These are phyloP conservation scores for Omphalotus guepiniiformis DNA, from an alignment of 768 basidiomycete genomes.

Conservation along the genomic window DNA sequence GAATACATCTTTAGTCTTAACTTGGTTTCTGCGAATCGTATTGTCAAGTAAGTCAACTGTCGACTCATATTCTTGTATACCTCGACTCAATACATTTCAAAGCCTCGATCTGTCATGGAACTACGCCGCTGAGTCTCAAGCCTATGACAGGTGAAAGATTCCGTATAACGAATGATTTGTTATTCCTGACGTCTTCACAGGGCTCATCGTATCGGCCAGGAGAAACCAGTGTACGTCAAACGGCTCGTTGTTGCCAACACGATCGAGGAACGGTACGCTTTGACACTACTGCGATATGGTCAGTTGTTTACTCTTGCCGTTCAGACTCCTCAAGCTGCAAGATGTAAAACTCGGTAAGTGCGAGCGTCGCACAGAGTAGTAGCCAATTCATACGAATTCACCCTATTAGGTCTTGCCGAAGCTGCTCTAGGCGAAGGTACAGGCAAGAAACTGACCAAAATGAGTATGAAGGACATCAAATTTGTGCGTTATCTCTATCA, in stretches of 20 bases:
- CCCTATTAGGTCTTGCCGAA: conserved; percentile 50
- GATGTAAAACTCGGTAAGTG: conserved; percentile 54
- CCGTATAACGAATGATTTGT: conserved; percentile 42
- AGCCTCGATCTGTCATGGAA: conserved; percentile 77
- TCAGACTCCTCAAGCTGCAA: conserved; percentile 65
- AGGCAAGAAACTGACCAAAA: conserved; percentile 55
- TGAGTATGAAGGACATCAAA: conserved; percentile 68
- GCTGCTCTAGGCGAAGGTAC: conserved; percentile 69
- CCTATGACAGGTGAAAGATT: conserved; percentile 52
- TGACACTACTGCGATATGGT: not conserved
- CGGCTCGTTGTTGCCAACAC: conserved; percentile 63
- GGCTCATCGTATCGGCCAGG: conserved; percentile 67
- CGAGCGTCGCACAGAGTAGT: not conserved
- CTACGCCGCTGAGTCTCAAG: conserved; percentile 67
- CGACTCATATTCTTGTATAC: not conserved
- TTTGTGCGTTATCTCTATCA: conserved; percentile 55
- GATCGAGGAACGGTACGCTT: conserved; percentile 68
- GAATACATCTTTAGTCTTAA: conserved; percentile 51
- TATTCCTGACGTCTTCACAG: no score
- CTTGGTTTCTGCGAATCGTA: conserved; percentile 62
- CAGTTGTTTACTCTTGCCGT: no score
- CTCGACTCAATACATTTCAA: not conserved
- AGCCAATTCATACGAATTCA: no score
- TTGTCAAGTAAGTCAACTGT: conserved; percentile 50
- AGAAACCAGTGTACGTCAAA: conserved; percentile 64